Conservation (phyloP, 495 filamentous ascomycete species). For the Stereocaulon alpinum region DNA sequence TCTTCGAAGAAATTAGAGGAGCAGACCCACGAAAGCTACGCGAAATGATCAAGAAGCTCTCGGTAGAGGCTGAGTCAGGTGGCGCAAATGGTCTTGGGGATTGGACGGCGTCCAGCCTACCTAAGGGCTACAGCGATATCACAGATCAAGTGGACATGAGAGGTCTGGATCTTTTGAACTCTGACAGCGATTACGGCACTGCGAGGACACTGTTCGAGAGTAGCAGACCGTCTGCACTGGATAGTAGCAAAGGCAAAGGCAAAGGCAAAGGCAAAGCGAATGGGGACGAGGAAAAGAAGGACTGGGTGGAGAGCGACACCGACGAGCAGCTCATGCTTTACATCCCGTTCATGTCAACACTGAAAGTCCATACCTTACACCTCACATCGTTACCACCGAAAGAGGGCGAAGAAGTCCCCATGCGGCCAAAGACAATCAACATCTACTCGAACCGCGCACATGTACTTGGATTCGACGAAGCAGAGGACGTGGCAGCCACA, state of each 20-base stretch:
- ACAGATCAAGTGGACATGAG: constrained; percentile 68
- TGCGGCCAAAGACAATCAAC: constrained; percentile 76
- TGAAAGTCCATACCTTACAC: constrained; percentile 87
- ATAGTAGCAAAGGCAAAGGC: constrained; percentile 37
- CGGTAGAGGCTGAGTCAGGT: constrained; percentile 52
- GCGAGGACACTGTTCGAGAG: constrained; percentile 63
- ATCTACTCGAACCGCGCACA: constrained; percentile 79
- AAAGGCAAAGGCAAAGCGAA: constrained; percentile 33
- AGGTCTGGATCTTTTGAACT: constrained; percentile 79
- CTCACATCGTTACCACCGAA: constrained; percentile 69
- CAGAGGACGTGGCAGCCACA: constrained; percentile 68
- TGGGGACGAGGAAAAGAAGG: constrained; percentile 38
- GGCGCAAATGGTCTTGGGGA: constrained; percentile 37
- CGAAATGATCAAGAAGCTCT: constrained; percentile 61
- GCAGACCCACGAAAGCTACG: constrained; percentile 60
- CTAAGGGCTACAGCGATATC: constrained; percentile 74
- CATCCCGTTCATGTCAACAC: constrained; percentile 74
- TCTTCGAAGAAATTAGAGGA: constrained; percentile 59
- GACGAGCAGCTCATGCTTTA: constrained; percentile 96
- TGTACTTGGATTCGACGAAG: constrained; percentile 91
- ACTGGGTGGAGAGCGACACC: constrained; percentile 99
- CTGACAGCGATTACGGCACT: constrained; percentile 56
- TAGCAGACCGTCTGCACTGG: constrained; percentile 55
- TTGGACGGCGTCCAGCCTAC: constrained; percentile 67
- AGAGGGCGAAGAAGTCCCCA: constrained; percentile 62